phyloP scores from a whole-genome alignment of 306 rosid genomes.

The Carpinus viminea region DNA sequence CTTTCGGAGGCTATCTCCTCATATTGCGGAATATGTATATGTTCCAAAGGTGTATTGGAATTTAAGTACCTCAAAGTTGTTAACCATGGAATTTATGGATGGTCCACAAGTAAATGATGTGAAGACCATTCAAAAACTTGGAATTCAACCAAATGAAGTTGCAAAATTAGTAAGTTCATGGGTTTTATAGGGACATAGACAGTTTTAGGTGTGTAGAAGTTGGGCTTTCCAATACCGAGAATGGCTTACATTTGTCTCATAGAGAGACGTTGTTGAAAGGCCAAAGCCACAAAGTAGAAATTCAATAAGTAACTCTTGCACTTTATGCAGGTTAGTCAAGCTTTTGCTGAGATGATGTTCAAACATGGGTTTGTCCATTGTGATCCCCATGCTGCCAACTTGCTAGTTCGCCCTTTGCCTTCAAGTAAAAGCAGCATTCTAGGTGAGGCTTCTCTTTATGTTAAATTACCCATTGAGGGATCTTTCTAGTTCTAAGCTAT shows the following conservation, averaged over 20 bases:
- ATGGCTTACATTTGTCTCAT: background rate
- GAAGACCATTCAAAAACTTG: slow-evolving; percentile 61
- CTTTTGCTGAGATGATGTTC: slow-evolving; percentile 99
- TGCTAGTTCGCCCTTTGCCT: slow-evolving; percentile 87
- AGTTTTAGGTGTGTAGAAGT: background rate
- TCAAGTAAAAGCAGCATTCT: slow-evolving; percentile 54
- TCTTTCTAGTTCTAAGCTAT: background rate
- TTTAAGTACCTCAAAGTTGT: slow-evolving; percentile 79
- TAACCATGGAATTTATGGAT: slow-evolving; percentile 94
- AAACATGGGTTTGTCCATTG: slow-evolving; percentile 99
- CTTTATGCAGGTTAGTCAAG: slow-evolving; percentile 75
- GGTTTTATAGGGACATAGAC: slow-evolving; percentile 17
- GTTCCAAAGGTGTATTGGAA: slow-evolving; percentile 88
- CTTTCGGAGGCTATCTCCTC: slow-evolving; percentile 86
- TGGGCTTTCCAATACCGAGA: background rate
- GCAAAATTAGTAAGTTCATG: slow-evolving; percentile 69
- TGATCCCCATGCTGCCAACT: slow-evolving; percentile 95
- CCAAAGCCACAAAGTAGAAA: background rate
- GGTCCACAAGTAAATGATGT: slow-evolving; percentile 84
- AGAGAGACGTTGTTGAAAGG: slow-evolving; percentile 1
- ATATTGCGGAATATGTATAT: slow-evolving; percentile 76
- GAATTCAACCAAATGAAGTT: slow-evolving; percentile 74
- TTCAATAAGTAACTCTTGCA: slow-evolving; percentile 21
- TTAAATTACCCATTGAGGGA: slow-evolving; percentile 16
- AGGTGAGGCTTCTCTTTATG: slow-evolving; percentile 49